These are phyloP conservation scores for Exophiala aquamarina DNA, from an alignment of 2,329 filamentous ascomycete genomes.

Conservation along the genomic window DNA sequence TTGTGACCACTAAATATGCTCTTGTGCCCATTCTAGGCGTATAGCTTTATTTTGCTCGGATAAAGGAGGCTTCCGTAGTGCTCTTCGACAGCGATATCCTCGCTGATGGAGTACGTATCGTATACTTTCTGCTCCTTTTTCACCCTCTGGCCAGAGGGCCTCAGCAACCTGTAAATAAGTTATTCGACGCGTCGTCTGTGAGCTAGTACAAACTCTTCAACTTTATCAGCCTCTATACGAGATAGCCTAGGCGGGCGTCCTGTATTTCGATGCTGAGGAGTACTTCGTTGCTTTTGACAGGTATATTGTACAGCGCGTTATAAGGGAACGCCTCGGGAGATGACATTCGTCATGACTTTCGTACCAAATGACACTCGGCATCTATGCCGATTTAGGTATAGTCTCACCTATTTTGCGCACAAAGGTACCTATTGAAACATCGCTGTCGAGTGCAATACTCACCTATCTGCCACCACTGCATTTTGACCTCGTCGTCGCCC, in stretches of 20 bases:
- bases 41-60: not conserved
- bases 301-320: slow-evolving; percentile 25
- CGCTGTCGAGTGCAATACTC: no score
- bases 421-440: no score
- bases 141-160: not conserved
- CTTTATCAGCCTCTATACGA: not conserved
- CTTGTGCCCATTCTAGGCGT: slow-evolving; percentile 1
- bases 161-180: slow-evolving; percentile 1
- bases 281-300: slow-evolving; percentile 16
- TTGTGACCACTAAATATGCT: slow-evolving; percentile 4
- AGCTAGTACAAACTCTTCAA: slow-evolving; percentile 4
- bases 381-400: no score
- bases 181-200: not conserved
- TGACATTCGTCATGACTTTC: no score
- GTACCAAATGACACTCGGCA: no score
- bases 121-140: not conserved
- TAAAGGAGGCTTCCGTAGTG: slow-evolving; percentile 4
- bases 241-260: slow-evolving; percentile 2
- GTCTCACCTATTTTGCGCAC: no score
- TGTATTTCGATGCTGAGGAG: slow-evolving; percentile 14
- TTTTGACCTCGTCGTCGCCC: no score
- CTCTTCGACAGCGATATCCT: not conserved
- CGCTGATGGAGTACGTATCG: not conserved
- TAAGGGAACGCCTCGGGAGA: not conserved
- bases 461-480: no score